Base-by-base conservation (phyloP, 225 moss, liverwort and hornwort genomes). In the Polytrichum formosum region DNA sequence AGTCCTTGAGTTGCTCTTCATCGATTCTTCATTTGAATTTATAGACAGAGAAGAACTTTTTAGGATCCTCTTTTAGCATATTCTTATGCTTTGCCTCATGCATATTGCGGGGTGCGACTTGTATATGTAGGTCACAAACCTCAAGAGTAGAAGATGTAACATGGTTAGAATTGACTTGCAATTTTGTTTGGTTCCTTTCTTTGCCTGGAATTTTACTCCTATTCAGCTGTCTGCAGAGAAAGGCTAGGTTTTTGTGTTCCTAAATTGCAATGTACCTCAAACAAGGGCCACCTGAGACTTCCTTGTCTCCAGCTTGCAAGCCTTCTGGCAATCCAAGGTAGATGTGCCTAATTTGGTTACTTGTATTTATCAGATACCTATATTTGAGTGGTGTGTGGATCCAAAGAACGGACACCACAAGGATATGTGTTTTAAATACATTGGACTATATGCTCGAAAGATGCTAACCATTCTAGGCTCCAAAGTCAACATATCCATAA, bases 1-100 rank as follows among this genome's bases (percentile, higher is more conserved):
- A 46, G 16, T 80, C 66, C 61, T 68, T 21, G 23, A 72, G 33
- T 29, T 68, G 37, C 71, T 37, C 66, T 75, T 72, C 69, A 72
- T 31, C 53, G 66, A 35, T 70, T 26, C 53, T 70, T 26, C 53
- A 30, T 60, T 68, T 28, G 71, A 56, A 28, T 21, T 28, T 67
- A 33, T 20, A 63, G 75, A 26, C 61, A 55, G 67, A 31, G 66
- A 19, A 66, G 25, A 25, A 25, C 26, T 54, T 19, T 61, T 35
- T 62, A 26, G 60, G 26, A 20, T 46, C 59, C 17, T 73, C 56
- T 5, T 10, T 13, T 23, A 26, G 33, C 56, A 67, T 58, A 27
- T 59, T 60, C 56, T 55, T 33, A 37, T 35, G 59, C 35, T 59
- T 20, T 21, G 59, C 19, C 6, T 37, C 58, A 5, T 33, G 26